Evolutionary conservation across 768 basidiomycete genomes (phyloP).

Genomic region (Collybiopsis luxurians): DNA sequence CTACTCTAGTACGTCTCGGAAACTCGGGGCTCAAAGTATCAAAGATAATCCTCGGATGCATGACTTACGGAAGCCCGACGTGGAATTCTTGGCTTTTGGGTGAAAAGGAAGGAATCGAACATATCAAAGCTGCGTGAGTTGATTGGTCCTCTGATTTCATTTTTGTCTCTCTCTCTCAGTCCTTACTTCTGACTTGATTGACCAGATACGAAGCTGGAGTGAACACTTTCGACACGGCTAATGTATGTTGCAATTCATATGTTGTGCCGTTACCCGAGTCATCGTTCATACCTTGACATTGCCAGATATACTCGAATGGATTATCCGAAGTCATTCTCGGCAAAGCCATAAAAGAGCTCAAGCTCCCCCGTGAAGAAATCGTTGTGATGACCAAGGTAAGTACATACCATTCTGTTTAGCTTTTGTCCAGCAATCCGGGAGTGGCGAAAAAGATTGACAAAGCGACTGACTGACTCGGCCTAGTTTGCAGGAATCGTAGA

Average conservation of each 20-base stretch:
- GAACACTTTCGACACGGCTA: conserved; percentile 26
- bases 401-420: too few species aligned
- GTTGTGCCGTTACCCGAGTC: too few species aligned
- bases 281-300: conserved; percentile 16
- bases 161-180: not conserved
- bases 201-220: conserved; percentile 24
- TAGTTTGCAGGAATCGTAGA: not conserved
- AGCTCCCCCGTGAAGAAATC: conserved; percentile 46
- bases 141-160: not conserved
- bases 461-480: not conserved
- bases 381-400: conserved; percentile 52
- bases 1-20: conserved; percentile 44
- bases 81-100: conserved; percentile 41
- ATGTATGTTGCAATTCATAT: too few species aligned
- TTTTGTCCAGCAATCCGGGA: too few species aligned
- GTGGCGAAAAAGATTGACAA: too few species aligned
- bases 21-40: conserved; percentile 50
- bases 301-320: conserved; percentile 37
- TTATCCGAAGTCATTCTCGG: conserved; percentile 46
- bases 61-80: conserved; percentile 19
- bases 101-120: conserved; percentile 31
- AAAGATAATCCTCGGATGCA: conserved; percentile 26
- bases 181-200: too few species aligned
- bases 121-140: conserved; percentile 27
- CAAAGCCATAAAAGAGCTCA: conserved; percentile 41